Percentiles rank a stretch among this genome's conserved stretches.
Conservation (phyloP, 768 basidiomycete species). For the Chalciporus pseudorubinellus region DNA sequence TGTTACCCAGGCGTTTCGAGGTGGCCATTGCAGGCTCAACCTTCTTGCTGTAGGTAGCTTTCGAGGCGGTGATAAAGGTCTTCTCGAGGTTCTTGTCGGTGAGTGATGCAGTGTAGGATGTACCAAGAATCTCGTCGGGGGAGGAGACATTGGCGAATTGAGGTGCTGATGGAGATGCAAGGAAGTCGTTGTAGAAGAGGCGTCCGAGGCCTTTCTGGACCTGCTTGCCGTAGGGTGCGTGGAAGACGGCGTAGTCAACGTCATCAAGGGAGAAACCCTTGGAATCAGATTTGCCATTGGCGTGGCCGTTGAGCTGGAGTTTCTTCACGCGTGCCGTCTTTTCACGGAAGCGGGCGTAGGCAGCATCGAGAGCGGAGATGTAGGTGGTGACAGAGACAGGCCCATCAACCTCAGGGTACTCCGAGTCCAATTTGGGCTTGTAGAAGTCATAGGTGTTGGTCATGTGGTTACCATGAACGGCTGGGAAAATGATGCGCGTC, state of each 20-base stretch:
- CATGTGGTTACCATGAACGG: slow-evolving; percentile 96
- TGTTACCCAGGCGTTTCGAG: slow-evolving; percentile 92
- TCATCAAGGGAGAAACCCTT: slow-evolving; percentile 68
- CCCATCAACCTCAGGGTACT: slow-evolving; percentile 96
- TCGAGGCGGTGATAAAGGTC: slow-evolving; percentile 81
- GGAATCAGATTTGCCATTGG: slow-evolving; percentile 32
- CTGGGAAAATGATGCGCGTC: slow-evolving; percentile 40
- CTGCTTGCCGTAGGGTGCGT: slow-evolving; percentile 98
- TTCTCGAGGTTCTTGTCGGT: slow-evolving; percentile 97
- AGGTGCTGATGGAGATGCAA: slow-evolving; percentile 66
- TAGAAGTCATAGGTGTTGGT: slow-evolving; percentile 98
- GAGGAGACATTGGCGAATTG: slow-evolving; percentile 69
- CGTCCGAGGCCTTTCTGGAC: slow-evolving; percentile 97
- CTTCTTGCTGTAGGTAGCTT: slow-evolving; percentile 68
- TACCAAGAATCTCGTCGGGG: slow-evolving; percentile 65
- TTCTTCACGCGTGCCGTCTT: slow-evolving; percentile 72
- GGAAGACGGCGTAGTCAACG: slow-evolving; percentile 93
- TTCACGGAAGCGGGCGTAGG: slow-evolving; percentile 81
- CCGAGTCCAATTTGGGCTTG: slow-evolving; percentile 94
- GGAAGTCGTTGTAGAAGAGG: slow-evolving; percentile 89
- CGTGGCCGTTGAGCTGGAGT: slow-evolving; percentile 36
- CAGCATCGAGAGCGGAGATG: slow-evolving; percentile 87
- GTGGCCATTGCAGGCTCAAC: slow-evolving; percentile 83
- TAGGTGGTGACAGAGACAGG: slow-evolving; percentile 96
- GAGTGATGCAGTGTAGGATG: slow-evolving; percentile 70